A percentile compares a stretch with the other conserved stretches of the same genome.
Conservation (phyloP, 345 rosid genomes). For the Gossypium bickii region DNA sequence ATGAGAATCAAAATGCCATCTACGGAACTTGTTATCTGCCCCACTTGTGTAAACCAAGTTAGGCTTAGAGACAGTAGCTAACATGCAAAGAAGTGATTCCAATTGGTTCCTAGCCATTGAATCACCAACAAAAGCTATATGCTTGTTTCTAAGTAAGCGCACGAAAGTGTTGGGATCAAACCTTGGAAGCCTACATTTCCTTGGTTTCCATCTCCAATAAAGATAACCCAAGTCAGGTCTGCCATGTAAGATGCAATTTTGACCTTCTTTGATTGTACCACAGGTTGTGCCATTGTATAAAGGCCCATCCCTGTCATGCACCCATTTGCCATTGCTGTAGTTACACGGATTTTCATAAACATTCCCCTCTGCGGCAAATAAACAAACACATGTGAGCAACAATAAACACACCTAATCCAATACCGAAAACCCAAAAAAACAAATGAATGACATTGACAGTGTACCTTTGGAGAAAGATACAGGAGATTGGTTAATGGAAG, state of each 20-base stretch:
- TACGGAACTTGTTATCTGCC: conserved; percentile 73
- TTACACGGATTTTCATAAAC: conserved; percentile 45
- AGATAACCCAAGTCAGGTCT: conserved; percentile 81
- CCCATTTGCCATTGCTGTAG: conserved; percentile 72
- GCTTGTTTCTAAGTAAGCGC: conserved; percentile 48
- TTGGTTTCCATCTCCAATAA: conserved; percentile 88
- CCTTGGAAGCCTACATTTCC: conserved; percentile 69
- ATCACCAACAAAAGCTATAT: conserved; percentile 86
- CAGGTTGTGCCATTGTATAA: conserved; percentile 75
- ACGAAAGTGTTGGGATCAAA: conserved; percentile 67
- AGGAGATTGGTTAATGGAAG: conserved; percentile 15
- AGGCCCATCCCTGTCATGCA: conserved; percentile 62
- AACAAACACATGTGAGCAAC: neutral
- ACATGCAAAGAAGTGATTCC: conserved; percentile 84
- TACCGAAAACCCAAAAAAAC: neutral
- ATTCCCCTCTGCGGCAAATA: conserved; percentile 37
- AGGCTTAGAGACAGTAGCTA: conserved; percentile 56
- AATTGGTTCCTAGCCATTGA: conserved; percentile 95
- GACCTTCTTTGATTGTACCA: conserved; percentile 78
- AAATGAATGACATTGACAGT: neutral
- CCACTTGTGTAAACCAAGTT: conserved; percentile 58
- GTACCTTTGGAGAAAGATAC: conserved; percentile 13
- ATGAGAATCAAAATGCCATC: conserved; percentile 62
- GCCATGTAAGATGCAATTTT: conserved; percentile 76
- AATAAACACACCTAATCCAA: neutral